Base-by-base conservation (phyloP, 2,329 filamentous ascomycete genomes). In the Didymella pomorum region DNA sequence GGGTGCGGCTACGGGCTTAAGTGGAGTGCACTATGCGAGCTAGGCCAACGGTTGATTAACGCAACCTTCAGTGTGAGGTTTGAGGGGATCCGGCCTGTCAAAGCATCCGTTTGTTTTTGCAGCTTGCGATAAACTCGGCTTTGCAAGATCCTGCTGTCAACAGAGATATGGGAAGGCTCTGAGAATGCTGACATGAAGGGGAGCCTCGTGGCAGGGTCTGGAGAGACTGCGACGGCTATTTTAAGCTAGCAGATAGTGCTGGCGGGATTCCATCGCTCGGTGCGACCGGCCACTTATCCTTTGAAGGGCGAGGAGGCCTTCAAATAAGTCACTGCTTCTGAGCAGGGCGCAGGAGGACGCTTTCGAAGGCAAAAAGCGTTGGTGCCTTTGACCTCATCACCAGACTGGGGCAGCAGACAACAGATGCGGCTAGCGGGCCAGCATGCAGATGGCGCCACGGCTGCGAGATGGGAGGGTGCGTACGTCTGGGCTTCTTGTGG, bases 401-500 rank as follows among this genome's bases (percentile, higher is more conserved):
- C 49, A 64, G 61, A 64, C 55, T 29, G 49, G 52, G 41, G 50
- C 61, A 61, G 37, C 45, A 33, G 55, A n/a, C 45, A 35, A 50
- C 59, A 12, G 53, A 58, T 55, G 31, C 25, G 56, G 62, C 56
- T 64, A 62, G 58, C 47, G 52, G 44, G 31, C 47, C 51, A 51
- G 44, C 48, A 28, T 52, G 56, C 60, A 52, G 41, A 54, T 56
- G 56, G 55, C 57, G 61, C 54, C 47, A 56, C 52, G 59, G 52
- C 47, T 56, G 50, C 31, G 35, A 53, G 52, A 51, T 51, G 55
- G 54, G 21, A 47, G 44, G 28, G 42, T 49, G 48, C 28, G 44
- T 42, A 45, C 46, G n/a, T 41, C 33, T 56, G 43, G 51, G 51
- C 44, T 45, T 52, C n/a, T 29, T 48, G 43, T 49, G 37, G 31